Conservation (phyloP, 345 rosid species). For the Aquilaria yunnanensis region DNA sequence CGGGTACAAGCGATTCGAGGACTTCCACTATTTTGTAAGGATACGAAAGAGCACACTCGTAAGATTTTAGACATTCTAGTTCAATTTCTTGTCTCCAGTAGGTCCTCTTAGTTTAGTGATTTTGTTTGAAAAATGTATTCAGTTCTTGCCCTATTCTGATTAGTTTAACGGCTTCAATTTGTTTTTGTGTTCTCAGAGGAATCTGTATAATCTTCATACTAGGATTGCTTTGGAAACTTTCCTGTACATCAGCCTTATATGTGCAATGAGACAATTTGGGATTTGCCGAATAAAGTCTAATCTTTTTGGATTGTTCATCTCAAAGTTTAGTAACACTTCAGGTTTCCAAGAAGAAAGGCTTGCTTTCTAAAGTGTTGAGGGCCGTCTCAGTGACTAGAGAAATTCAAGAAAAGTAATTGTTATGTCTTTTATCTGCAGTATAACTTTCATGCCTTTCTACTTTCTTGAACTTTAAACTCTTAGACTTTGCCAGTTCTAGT, state of each 20-base stretch:
- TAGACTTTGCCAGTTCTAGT: conserved; percentile 10
- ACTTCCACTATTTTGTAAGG: no score
- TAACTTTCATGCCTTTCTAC: conserved; percentile 7
- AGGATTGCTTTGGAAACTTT: neutral
- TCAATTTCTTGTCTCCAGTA: no score
- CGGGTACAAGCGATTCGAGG: no score
- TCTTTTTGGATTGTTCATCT: conserved; percentile 5
- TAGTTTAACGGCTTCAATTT: no score
- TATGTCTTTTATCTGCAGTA: conserved; percentile 15
- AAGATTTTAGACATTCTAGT: no score
- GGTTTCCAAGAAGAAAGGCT: conserved; percentile 70
- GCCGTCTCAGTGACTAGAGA: conserved; percentile 57
- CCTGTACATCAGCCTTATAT: conserved; percentile 4
- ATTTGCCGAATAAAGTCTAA: conserved; percentile 7
- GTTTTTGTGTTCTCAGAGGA: no score
- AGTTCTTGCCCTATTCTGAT: no score
- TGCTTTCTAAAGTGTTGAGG: conserved; percentile 54
- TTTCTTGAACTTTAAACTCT: conserved; percentile 8
- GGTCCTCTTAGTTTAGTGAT: no score
- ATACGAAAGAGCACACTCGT: no score
- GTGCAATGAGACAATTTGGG: conserved; percentile 5
- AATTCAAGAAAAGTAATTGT: conserved; percentile 64
- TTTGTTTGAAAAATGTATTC: no score
- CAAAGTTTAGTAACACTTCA: conserved; percentile 17
- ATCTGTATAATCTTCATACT: conserved; percentile 2